Evolutionary conservation across 208 protist genomes (phyloP), one percentile per base, ranked within the genome.

Genomic region (Trypanosoma melophagium): DNA sequence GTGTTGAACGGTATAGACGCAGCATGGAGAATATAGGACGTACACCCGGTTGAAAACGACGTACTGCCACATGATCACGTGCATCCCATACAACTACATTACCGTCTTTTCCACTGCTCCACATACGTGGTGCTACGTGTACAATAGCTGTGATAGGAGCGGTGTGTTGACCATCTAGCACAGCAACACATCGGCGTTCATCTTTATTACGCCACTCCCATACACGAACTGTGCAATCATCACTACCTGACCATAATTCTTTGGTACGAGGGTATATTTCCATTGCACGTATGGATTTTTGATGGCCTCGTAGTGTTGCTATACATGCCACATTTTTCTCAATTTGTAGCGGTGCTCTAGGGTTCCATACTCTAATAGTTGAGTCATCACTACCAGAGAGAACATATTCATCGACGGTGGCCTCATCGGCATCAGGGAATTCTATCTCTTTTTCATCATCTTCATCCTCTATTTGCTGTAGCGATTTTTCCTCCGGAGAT

Each of bases 41-140:
- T 25, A 2, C 14, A 21, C 41, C 22, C 13, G 57, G 50, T 50
- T 60, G 38, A 61, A 74, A 50, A 14, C 60, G 68, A 21, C 54
- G 51, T 17, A 74, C 9, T 7, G 50, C 35, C 10, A 14, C 0
- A n/a, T 28, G 14, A 12, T 67, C 60, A 31, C 41, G 51, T 2
- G 52, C 35, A 49, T 74, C 60, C 68, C 68, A 74, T 4, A 74
- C 58, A 66, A 84, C 70, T 25, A 94, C 69, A 25, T 57, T 75
- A 58, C 83, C 81, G 61, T 88, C 80, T 74, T 88, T 89, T 57
- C 71, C 83, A 58, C 86, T 81, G 44, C 71, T 84, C 89, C 85
- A 94, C 60, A 94, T 78, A 44, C 73, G 79, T 41, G 85, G 76
- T 24, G 65, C 80, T 38, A 92, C 66, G 60, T 72, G 69, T 45